Conservation (phyloP, 129 eudicot species). For the Gnaphalium uliginosum region DNA sequence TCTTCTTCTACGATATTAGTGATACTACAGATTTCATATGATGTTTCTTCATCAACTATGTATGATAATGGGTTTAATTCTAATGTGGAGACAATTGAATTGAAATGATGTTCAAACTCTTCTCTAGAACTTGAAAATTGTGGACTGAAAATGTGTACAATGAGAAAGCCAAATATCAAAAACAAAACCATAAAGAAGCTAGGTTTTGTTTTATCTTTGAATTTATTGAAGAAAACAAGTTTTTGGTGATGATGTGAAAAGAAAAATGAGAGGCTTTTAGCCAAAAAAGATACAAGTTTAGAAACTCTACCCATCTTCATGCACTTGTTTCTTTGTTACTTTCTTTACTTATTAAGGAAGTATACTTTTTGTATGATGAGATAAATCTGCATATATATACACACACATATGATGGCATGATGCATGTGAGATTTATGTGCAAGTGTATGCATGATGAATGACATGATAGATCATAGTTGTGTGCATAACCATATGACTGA, state of each 20-base stretch:
- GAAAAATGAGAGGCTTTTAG: slow-evolving; percentile 14
- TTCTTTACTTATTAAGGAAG: not conserved
- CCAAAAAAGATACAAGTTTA: slow-evolving; percentile 12
- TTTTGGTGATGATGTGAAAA: slow-evolving; percentile 17
- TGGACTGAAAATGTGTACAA: slow-evolving; percentile 4
- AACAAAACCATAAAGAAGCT: slow-evolving; percentile 12
- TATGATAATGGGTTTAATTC: slow-evolving; percentile 10
- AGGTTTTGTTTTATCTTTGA: slow-evolving; percentile 16
- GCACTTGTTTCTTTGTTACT: not conserved
- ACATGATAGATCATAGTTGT: not conserved
- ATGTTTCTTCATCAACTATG: slow-evolving; percentile 10
- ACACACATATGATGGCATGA: not conserved
- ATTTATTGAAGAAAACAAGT: not conserved
- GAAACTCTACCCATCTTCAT: slow-evolving; percentile 17
- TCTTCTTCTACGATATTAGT: not conserved
- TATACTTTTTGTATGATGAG: not conserved
- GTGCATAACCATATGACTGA: not conserved
- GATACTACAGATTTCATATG: not conserved
- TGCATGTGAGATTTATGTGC: not conserved
- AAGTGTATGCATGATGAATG: not conserved
- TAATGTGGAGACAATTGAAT: slow-evolving; percentile 18
- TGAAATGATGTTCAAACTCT: not conserved
- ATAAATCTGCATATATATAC: not conserved
- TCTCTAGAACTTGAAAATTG: not conserved
- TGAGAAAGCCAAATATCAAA: slow-evolving; percentile 12